Evolutionary conservation across 1,139 yeast genomes (phyloP).

Genomic region (Hyphopichia fennica): DNA sequence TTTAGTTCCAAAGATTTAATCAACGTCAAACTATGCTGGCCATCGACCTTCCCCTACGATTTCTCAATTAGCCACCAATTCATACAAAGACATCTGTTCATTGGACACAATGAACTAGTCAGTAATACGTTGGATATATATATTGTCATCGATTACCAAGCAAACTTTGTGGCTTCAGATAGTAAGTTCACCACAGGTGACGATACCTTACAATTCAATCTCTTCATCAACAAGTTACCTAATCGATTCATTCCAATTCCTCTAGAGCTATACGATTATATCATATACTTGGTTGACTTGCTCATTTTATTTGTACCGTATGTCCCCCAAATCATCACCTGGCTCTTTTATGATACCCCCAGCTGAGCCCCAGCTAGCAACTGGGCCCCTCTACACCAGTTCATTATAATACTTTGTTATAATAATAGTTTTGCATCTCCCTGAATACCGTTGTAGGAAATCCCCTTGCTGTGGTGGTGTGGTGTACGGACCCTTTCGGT

Average conservation of each 20-base stretch:
- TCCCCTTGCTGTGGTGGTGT: no score
- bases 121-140: slow-evolving; percentile 28
- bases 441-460: no score
- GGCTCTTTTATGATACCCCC: not conserved
- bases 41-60: slow-evolving; percentile 38
- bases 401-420: no score
- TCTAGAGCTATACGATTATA: slow-evolving; percentile 34
- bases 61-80: slow-evolving; percentile 26
- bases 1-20: slow-evolving; percentile 32
- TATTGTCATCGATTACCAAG: slow-evolving; percentile 24
- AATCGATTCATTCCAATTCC: slow-evolving; percentile 37
- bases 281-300: slow-evolving; percentile 31
- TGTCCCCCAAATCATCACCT: not conserved
- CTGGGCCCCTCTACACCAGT: no score
- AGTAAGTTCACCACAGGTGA: slow-evolving; percentile 11
- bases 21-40: slow-evolving; percentile 46
- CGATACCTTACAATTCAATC: slow-evolving; percentile 22
- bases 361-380: no score
- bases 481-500: no score
- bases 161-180: slow-evolving; percentile 26
- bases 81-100: slow-evolving; percentile 12
- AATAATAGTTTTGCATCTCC: no score
- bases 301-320: slow-evolving; percentile 5
- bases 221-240: slow-evolving; percentile 35
- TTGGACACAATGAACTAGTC: slow-evolving; percentile 3